Percentiles rank a stretch among this genome's conserved stretches.
These are phyloP conservation scores for Wickerhamiella infanticola DNA, from an alignment of 1,139 yeast genomes.

Conservation along the genomic window DNA sequence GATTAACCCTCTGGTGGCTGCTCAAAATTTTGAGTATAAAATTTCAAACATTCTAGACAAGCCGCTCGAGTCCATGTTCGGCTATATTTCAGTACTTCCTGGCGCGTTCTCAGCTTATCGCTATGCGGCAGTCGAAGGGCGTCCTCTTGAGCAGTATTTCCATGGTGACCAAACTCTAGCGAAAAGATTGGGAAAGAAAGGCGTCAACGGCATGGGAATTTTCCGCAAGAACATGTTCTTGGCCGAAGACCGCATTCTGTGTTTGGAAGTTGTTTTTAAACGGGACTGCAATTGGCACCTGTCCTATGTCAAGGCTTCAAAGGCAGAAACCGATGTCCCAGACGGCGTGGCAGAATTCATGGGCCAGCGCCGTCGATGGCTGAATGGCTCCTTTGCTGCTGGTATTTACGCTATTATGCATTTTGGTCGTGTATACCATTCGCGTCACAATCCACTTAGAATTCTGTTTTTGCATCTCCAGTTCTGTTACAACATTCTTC, in stretches of 20 bases:
- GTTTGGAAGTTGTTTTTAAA: slow-evolving; percentile 85
- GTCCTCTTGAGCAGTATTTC: slow-evolving; percentile 80
- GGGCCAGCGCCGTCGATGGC: slow-evolving; percentile 88
- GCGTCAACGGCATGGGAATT: slow-evolving; percentile 41
- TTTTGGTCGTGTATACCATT: slow-evolving; percentile 53
- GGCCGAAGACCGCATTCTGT: slow-evolving; percentile 88
- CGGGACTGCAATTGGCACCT: slow-evolving; percentile 68
- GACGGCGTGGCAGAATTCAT: slow-evolving; percentile 73
- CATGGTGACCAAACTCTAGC: slow-evolving; percentile 62
- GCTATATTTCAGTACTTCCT: slow-evolving; percentile 77
- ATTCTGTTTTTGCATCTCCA: slow-evolving; percentile 63
- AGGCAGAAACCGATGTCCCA: slow-evolving; percentile 94
- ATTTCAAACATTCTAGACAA: slow-evolving; percentile 84
- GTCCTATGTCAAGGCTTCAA: slow-evolving; percentile 75
- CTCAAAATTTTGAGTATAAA: slow-evolving; percentile 86
- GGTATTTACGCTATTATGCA: slow-evolving; percentile 72
- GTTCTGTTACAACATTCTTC: slow-evolving; percentile 56
- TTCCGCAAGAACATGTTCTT: slow-evolving; percentile 88
- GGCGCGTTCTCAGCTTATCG: slow-evolving; percentile 91
- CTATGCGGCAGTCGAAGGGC: slow-evolving; percentile 58
- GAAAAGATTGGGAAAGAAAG: slow-evolving; percentile 31
- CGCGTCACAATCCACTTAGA: slow-evolving; percentile 61
- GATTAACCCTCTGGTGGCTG: slow-evolving; percentile 74
- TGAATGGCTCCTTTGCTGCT: slow-evolving; percentile 93
- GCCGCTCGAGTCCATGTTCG: slow-evolving; percentile 79